A percentile compares a stretch with the other conserved stretches of the same genome.
Conservation (phyloP, 805 yeast genomes). For the Cyberlindnera lachancei region DNA sequence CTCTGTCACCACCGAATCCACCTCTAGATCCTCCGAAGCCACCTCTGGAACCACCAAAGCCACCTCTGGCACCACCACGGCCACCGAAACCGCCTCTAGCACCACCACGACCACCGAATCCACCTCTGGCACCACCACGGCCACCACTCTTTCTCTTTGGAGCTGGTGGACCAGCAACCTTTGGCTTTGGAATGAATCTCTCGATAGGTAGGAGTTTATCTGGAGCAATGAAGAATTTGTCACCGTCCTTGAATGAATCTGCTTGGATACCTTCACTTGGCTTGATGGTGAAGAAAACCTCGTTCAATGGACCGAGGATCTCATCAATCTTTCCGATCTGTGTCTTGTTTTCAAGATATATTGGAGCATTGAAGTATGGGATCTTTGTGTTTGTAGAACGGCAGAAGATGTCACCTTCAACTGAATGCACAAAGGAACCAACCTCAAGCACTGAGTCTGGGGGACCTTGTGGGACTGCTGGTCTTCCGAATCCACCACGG, state of each 20-base stretch:
- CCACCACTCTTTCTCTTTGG: slow-evolving; percentile 61
- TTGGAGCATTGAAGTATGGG: slow-evolving; percentile 98
- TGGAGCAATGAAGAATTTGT: slow-evolving; percentile 90
- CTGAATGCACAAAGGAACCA: slow-evolving; percentile 87
- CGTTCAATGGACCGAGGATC: slow-evolving; percentile 94
- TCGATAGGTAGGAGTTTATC: slow-evolving; percentile 94
- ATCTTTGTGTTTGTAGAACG: slow-evolving; percentile 88
- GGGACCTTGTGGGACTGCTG: slow-evolving; percentile 81
- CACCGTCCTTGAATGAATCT: slow-evolving; percentile 87
- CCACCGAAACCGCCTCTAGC: slow-evolving; percentile 40
- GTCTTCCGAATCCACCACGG: slow-evolving; percentile 61
- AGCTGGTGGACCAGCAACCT: slow-evolving; percentile 75
- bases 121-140: slow-evolving; percentile 28
- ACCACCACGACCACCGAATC: slow-evolving; percentile 20
- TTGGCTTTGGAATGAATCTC: slow-evolving; percentile 95
- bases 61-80: slow-evolving; percentile 39
- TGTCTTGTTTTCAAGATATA: slow-evolving; percentile 91
- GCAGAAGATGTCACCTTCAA: slow-evolving; percentile 97
- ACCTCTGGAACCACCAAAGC: slow-evolving; percentile 34
- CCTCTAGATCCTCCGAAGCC: slow-evolving; percentile 30
- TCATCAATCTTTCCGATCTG: slow-evolving; percentile 97
- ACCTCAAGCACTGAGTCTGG: slow-evolving; percentile 92
- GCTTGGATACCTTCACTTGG: slow-evolving; percentile 97
- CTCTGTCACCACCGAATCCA: slow-evolving; percentile 28
- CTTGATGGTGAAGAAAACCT: slow-evolving; percentile 95